These are phyloP conservation scores for Fraxinus quadrangulata DNA, from an alignment of 257 asterid species.

Conservation along the genomic window DNA sequence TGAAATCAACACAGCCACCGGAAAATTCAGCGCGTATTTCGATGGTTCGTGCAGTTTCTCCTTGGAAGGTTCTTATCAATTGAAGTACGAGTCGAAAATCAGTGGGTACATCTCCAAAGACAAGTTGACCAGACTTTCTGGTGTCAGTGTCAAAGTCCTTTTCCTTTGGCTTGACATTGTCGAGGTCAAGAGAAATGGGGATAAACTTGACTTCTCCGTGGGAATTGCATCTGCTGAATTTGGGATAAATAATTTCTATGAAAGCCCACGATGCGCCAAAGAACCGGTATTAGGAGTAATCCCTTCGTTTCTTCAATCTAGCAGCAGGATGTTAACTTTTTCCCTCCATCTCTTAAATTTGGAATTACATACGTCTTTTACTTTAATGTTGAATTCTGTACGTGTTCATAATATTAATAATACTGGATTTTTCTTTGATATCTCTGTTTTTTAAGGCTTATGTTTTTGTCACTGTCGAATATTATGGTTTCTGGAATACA, in stretches of 20 bases:
- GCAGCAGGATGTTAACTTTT: conserved; percentile 14
- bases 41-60: conserved; percentile 57
- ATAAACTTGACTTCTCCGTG: conserved; percentile 55
- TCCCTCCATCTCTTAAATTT: conserved; percentile 1
- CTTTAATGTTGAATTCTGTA: background rate
- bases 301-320: background rate
- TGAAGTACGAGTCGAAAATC: conserved; percentile 59
- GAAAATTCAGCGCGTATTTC: conserved; percentile 57
- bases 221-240: conserved; percentile 71
- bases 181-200: conserved; percentile 49
- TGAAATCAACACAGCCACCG: conserved; percentile 60
- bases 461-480: background rate
- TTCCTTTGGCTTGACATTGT: conserved; percentile 60
- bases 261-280: conserved; percentile 60
- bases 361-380: too few relatives aligned
- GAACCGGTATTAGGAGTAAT: background rate
- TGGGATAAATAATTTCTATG: conserved; percentile 51
- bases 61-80: conserved; percentile 55
- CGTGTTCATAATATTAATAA: background rate
- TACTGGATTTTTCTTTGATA: background rate
- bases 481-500: background rate
- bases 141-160: conserved; percentile 70
- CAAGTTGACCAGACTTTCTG: conserved; percentile 46
- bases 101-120: conserved; percentile 53
- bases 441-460: background rate